Conservation (phyloP, 2,329 filamentous ascomycete species). For the Trichoderma hamatum region DNA sequence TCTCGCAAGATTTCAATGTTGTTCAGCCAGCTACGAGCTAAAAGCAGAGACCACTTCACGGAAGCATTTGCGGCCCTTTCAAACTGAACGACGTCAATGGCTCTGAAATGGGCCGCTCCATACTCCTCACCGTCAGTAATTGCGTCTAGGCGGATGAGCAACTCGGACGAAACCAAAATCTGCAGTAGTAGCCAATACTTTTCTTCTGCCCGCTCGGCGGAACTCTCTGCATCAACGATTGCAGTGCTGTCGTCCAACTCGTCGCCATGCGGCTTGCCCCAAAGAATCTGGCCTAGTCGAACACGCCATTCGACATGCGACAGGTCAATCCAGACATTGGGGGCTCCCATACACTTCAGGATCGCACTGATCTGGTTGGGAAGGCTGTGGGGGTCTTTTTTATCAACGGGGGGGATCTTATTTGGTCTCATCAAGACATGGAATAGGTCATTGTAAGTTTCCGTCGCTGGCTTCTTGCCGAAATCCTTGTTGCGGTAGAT, state of each 20-base stretch:
- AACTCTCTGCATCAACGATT: conserved; percentile 52
- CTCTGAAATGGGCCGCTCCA: conserved; percentile 54
- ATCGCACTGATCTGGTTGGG: conserved; percentile 71
- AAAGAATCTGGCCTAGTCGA: conserved; percentile 70
- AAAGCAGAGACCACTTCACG: conserved; percentile 68
- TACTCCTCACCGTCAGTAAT: conserved; percentile 64
- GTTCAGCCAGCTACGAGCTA: conserved; percentile 68
- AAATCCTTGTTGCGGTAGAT: conserved; percentile 58
- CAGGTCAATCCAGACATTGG: conserved; percentile 75
- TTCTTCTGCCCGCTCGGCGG: conserved; percentile 60
- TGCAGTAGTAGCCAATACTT: conserved; percentile 70
- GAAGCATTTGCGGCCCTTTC: conserved; percentile 63
- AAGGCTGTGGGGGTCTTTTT: conserved; percentile 62
- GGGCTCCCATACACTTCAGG: conserved; percentile 64
- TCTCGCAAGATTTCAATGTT: conserved; percentile 63
- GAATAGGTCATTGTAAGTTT: conserved; percentile 66
- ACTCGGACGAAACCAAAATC: conserved; percentile 65
- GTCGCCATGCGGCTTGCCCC: conserved; percentile 59
- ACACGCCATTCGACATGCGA: conserved; percentile 76
- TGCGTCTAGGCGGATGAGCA: conserved; percentile 65
- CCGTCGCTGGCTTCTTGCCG: conserved; percentile 54
- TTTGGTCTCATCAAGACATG: conserved; percentile 61
- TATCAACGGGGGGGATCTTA: conserved; percentile 55
- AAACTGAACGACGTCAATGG: conserved; percentile 62
- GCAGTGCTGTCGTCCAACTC: conserved; percentile 57